Conservation (phyloP, 164 flowering plant species). For the Berberis vulgaris region DNA sequence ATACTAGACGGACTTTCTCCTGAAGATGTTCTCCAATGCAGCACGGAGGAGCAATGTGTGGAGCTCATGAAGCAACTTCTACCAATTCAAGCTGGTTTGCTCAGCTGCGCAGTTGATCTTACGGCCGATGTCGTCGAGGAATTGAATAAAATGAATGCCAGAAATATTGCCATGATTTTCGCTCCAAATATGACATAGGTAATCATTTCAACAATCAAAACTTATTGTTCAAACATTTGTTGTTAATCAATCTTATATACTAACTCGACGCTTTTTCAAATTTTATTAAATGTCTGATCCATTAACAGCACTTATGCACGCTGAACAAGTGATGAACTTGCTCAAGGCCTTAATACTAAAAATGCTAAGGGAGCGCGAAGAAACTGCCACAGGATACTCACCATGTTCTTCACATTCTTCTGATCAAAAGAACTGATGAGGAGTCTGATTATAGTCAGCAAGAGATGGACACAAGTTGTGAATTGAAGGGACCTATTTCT, state of each 20-base stretch:
- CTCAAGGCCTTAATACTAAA: constrained; percentile 76
- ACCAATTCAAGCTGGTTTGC: constrained; percentile 77
- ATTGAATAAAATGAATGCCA: constrained; percentile 86
- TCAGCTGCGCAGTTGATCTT: constrained; percentile 87
- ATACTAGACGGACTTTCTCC: constrained; percentile 94
- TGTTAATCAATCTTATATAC: not conserved
- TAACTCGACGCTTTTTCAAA: not conserved
- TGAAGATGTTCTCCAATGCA: constrained; percentile 80
- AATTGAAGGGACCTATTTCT: constrained; percentile 32
- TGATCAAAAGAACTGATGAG: constrained; percentile 33
- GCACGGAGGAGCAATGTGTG: constrained; percentile 66
- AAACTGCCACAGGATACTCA: constrained; percentile 44
- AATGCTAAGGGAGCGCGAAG: constrained; percentile 73
- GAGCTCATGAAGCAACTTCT: constrained; percentile 68
- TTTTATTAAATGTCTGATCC: constrained; percentile 89
- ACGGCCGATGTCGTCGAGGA: constrained; percentile 97
- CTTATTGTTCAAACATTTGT: not conserved
- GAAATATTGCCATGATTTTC: constrained; percentile 44
- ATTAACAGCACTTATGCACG: constrained; percentile 94
- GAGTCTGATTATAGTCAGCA: constrained; percentile 47
- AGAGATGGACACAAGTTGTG: constrained; percentile 61
- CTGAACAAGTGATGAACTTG: constrained; percentile 98
- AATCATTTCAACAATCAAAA: not conserved
- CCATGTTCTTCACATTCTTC: constrained; percentile 61
- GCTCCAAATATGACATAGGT: constrained; percentile 97